These are phyloP conservation scores for Tuber aestivum DNA, from an alignment of 495 filamentous ascomycete species.

Conservation along the genomic window DNA sequence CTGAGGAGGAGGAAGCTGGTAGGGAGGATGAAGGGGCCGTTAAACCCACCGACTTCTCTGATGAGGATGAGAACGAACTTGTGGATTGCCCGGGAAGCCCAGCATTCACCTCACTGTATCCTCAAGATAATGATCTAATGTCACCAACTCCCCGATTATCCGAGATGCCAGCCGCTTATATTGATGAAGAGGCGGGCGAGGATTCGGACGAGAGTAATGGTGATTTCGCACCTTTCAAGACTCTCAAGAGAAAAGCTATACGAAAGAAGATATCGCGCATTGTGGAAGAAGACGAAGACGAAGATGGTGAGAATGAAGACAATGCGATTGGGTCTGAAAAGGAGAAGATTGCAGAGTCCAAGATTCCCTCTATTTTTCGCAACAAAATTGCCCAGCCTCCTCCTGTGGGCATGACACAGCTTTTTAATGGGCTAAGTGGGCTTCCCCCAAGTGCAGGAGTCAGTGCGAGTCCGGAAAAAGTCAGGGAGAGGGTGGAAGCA, in stretches of 20 bases:
- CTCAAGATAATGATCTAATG: slow-evolving; percentile 13
- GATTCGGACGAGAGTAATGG: slow-evolving; percentile 37
- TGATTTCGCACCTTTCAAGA: slow-evolving; percentile 30
- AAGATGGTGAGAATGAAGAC: slow-evolving; percentile 62
- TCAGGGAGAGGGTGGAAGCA: slow-evolving; percentile 13
- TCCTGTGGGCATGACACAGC: slow-evolving; percentile 37
- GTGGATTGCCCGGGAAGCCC: slow-evolving; percentile 46
- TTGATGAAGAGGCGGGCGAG: slow-evolving; percentile 43
- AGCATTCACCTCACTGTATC: slow-evolving; percentile 29
- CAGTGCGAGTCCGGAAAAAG: slow-evolving; percentile 17
- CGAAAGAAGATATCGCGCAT: slow-evolving; percentile 46
- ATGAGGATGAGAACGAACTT: slow-evolving; percentile 51
- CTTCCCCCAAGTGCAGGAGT: slow-evolving; percentile 33
- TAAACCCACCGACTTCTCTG: slow-evolving; percentile 63
- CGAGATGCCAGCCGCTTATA: slow-evolving; percentile 36
- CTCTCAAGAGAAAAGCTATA: slow-evolving; percentile 36
- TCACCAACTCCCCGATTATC: slow-evolving; percentile 36
- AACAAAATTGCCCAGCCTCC: slow-evolving; percentile 13
- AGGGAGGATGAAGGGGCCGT: slow-evolving; percentile 48
- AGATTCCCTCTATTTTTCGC: slow-evolving; percentile 38
- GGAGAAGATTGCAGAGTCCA: slow-evolving; percentile 15
- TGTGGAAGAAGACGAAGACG: slow-evolving; percentile 61
- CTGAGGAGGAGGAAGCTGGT: slow-evolving; percentile 45
- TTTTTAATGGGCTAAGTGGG: slow-evolving; percentile 35
- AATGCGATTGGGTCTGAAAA: slow-evolving; percentile 51